Base-by-base conservation (phyloP, 208 protist species). In the Leishmania arabica region DNA sequence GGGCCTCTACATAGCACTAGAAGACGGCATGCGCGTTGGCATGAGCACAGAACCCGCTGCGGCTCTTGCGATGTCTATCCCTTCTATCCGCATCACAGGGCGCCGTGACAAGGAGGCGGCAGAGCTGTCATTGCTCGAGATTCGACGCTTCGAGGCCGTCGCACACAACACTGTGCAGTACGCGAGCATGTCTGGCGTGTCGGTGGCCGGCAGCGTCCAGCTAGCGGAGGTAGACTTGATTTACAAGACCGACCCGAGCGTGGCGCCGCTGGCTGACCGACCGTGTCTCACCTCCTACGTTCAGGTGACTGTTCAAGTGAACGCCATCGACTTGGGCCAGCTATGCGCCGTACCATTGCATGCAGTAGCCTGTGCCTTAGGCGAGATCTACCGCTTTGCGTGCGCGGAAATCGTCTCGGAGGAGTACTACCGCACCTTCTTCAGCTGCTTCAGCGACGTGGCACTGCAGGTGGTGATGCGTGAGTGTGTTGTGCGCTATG, bases 401-500 rank as follows among this genome's bases (percentile, higher is more conserved):
- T 73, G 86, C n/a, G 82, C 89, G 6, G 83, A 90, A 54, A 51
- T 91, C 19, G 40, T 93, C 53, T 86, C 90, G n/a, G 83, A 79
- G n/a, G 53, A 87, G 31, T 79, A 82, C 54, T 93, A 92, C 73
- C 78, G 84, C 37, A 78, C 82, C 24, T 93, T 95, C 81, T 91
- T 92, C 77, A 93, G 89, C 86, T 89, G 79, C 66, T 88, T 90
- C 53, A 91, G 83, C 66, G 88, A 95, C 77, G 82, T 92, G 66
- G 89, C 89, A 11, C 34, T 92, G 24, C 45, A 70, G 53, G 7
- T 95, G 66, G 81, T 70, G 31, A 80, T 86, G 64, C 80, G 60
- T 42, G 78, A 86, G 60, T 89, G 60, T 72, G 83, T 88, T 54
- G 75, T 73, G 49, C 84, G 73, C 76, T 81, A 69, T 75, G 71